phyloP scores from a whole-genome alignment of 2,329 filamentous ascomycete genomes.

The Neopestalotiopsis sp. region DNA sequence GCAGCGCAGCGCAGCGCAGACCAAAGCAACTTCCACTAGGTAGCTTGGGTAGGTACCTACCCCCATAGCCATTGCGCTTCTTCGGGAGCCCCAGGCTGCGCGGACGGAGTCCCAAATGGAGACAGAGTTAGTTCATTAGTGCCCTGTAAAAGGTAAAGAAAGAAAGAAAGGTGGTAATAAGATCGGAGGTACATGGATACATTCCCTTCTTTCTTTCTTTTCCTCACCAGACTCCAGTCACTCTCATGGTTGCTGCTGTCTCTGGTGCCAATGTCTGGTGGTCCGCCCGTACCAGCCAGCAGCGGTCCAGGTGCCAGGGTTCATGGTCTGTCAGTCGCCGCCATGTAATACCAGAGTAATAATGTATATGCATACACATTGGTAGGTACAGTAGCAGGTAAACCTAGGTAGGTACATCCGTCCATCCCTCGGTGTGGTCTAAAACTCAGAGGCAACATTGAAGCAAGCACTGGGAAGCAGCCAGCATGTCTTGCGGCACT shows the following conservation, averaged over 20 bases:
- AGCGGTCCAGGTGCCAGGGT: not conserved
- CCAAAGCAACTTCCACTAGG: constrained; percentile 21
- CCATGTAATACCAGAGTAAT: too few species aligned
- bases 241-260: not conserved
- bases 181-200: too few species aligned
- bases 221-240: not conserved
- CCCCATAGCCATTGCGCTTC: too few species aligned
- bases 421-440: not conserved
- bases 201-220: not conserved
- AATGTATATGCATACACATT: too few species aligned
- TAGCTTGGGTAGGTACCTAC: too few species aligned
- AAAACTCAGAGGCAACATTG: not conserved
- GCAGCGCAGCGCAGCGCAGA: not conserved
- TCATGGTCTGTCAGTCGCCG: not conserved
- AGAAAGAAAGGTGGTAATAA: too few species aligned
- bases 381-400: too few species aligned
- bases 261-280: not conserved
- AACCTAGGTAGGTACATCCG: not conserved
- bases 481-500: not conserved
- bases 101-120: not conserved
- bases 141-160: not conserved
- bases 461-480: not conserved
- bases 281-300: not conserved
- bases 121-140: not conserved
- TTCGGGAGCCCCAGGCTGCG: not conserved